Base-by-base conservation (phyloP, 1,284 basidiomycete genomes). In the Fomitopsis pinicola region DNA sequence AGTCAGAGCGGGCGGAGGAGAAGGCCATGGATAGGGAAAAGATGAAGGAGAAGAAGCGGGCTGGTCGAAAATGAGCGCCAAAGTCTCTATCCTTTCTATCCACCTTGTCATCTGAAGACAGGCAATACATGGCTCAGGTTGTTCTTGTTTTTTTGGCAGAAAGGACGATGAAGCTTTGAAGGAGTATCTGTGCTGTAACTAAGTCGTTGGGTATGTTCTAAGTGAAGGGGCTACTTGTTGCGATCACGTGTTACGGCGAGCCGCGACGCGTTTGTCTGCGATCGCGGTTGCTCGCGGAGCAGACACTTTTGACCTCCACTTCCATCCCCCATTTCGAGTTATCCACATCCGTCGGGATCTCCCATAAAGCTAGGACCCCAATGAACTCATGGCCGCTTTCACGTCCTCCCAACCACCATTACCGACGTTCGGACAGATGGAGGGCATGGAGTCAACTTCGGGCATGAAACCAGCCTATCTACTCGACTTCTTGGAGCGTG, bases 1-100 rank as follows among this genome's bases (percentile, higher is more conserved):
- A 96, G 69, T 84, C 87, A 46, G 97, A 99, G 80, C 80, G 97
- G 59, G 94, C 94, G 26, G 97, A 99, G 77, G 88, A 99, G 79
- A 99, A 98, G 81, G 87, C 87, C 59, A 87, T 92, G 87, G 91
- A 95, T 58, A 87, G 86, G 71, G 89, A 90, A 72, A 95, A 94
- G 77, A 74, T 76, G 57, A 87, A 80, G 70, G 90, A 91, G 61
- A 95, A 91, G 77, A 85, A 83, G 71, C 79, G 92, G 61, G 80
- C 90, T 30, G 92, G 89, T 54, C 81, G 84, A 66, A 90, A 54
- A 33, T 33, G 30, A 33, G 30, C 30, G 30, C 30, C 8, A 5
- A 33, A 1, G 30, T 2, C 8, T 8, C 22, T 22, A 22, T 22
- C 30, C 30, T 33, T 33, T 33, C 30, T 33, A 33, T 33, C 30